Conservation (phyloP, 768 basidiomycete species). For the Mycena olivaceomarginata region DNA sequence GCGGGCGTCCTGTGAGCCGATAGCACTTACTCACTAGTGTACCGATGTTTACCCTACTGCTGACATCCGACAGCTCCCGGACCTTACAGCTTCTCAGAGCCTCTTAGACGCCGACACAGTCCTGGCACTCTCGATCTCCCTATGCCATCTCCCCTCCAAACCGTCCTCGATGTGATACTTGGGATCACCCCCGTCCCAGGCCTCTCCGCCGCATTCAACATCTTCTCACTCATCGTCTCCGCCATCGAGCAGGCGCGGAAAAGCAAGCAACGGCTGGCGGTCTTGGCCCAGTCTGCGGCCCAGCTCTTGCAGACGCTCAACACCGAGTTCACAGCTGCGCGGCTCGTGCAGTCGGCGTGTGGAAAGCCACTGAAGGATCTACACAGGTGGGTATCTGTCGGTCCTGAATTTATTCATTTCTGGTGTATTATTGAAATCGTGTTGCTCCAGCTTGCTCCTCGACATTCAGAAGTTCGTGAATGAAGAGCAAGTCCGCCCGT, state of each 20-base stretch:
- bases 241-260: background rate
- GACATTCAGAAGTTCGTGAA: conserved; percentile 20
- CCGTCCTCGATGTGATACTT: conserved; percentile 12
- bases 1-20: too few relatives aligned
- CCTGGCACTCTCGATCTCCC: too few relatives aligned
- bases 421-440: background rate
- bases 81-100: too few relatives aligned
- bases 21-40: too few relatives aligned
- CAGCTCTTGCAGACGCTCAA: conserved; percentile 18
- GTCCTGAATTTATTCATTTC: too few relatives aligned
- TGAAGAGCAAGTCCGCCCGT: conserved; percentile 3
- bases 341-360: background rate
- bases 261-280: conserved; percentile 2
- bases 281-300: background rate
- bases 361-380: background rate
- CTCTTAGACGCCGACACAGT: too few relatives aligned
- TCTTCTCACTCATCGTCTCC: conserved; percentile 19
- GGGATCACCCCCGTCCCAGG: conserved; percentile 25
- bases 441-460: conserved; percentile 13
- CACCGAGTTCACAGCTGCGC: background rate
- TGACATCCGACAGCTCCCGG: too few relatives aligned
- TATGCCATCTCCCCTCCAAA: background rate
- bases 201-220: conserved; percentile 14
- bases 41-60: too few relatives aligned
- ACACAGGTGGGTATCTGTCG: background rate